Evolutionary conservation across 2,329 filamentous ascomycete species (phyloP).

Genomic region (Ascochyta lentis): DNA sequence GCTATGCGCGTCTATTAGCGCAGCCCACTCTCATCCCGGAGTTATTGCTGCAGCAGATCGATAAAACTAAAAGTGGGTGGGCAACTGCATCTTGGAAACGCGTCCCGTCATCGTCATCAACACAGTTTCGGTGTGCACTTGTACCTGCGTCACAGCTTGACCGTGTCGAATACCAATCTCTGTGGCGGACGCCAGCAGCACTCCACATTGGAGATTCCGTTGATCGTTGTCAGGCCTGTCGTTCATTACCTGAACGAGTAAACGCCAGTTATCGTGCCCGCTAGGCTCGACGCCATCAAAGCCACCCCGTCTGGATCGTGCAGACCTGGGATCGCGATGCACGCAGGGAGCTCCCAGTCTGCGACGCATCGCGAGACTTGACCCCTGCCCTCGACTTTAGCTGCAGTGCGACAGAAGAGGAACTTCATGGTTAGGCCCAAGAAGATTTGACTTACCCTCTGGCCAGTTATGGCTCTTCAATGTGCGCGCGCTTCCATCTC

Average conservation of each 20-base stretch:
- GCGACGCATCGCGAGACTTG: constrained; percentile 11
- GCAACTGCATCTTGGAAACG: constrained; percentile 2
- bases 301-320: constrained; percentile 44
- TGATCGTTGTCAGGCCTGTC: constrained; percentile 35
- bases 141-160: constrained; percentile 43
- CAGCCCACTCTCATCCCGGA: constrained; percentile 11
- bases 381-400: constrained; percentile 22
- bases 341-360: constrained; percentile 36
- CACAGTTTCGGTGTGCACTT: constrained; percentile 15
- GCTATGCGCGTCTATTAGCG: constrained; percentile 14
- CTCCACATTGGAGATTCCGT: constrained; percentile 36
- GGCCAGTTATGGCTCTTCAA: constrained; percentile 15
- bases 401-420: constrained; percentile 19
- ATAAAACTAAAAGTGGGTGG: constrained; percentile 14
- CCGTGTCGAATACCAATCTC: constrained; percentile 26
- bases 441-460: constrained; percentile 7
- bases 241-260: constrained; percentile 36
- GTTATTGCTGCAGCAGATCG: constrained; percentile 18
- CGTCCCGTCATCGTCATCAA: constrained; percentile 5
- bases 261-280: constrained; percentile 38
- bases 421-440: constrained; percentile 9
- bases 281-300: constrained; percentile 42
- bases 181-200: constrained; percentile 40
- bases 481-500: constrained; percentile 30
- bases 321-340: constrained; percentile 36